These are phyloP conservation scores for Akebia trifoliata DNA, from an alignment of 164 flowering plant genomes.

Conservation along the genomic window DNA sequence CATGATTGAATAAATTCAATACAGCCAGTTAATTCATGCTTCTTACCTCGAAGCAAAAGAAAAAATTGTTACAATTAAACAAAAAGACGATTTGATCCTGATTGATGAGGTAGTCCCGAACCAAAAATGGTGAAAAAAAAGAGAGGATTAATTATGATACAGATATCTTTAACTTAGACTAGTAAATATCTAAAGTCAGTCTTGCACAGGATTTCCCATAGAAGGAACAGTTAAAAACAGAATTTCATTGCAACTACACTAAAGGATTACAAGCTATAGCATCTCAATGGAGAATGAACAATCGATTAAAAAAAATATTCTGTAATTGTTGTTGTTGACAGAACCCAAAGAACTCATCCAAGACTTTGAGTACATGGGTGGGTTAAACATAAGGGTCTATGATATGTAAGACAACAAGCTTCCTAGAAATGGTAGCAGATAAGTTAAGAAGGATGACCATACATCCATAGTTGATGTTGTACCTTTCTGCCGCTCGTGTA, in stretches of 20 bases:
- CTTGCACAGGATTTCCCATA: no score
- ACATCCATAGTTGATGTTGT: conserved; percentile 11
- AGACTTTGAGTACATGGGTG: conserved; percentile 8
- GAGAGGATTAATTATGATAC: no score
- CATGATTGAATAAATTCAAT: no score
- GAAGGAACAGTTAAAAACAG: not conserved
- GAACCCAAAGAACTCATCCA: conserved; percentile 12
- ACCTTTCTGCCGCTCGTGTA: conserved; percentile 8
- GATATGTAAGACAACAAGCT: conserved; percentile 1
- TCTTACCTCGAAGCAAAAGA: no score
- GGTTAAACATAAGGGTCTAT: conserved; percentile 5
- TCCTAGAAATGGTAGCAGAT: not conserved
- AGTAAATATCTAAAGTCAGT: no score
- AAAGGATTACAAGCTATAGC: not conserved
- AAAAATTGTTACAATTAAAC: no score
- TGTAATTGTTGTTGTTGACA: conserved; percentile 8
- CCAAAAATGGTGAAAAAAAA: no score
- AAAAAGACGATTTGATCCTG: no score
- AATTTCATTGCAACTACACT: conserved; percentile 11
- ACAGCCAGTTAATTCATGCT: no score
- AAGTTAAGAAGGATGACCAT: conserved; percentile 15
- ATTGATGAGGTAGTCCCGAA: no score
- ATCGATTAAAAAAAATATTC: conserved; percentile 1
- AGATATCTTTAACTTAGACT: no score
- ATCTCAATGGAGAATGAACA: conserved; percentile 12